These are phyloP conservation scores for Penicillium crustosum DNA, from an alignment of 2,329 filamentous ascomycete species.

Conservation along the genomic window DNA sequence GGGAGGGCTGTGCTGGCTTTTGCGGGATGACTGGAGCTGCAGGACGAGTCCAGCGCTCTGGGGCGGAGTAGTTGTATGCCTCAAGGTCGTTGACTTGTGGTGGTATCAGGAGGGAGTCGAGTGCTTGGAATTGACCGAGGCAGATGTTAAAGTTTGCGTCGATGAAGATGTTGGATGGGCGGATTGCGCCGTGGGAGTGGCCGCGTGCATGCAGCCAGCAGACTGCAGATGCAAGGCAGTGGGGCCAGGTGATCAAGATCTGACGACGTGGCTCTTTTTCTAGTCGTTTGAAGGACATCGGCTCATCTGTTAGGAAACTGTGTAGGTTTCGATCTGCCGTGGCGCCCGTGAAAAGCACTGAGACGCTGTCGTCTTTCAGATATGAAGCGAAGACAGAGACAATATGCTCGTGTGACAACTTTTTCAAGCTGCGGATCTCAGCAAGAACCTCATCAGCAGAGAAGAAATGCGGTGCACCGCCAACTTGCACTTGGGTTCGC, in stretches of 20 bases:
- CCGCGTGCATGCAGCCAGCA: conserved; percentile 58
- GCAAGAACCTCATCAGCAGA: conserved; percentile 42
- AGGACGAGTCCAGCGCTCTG: conserved; percentile 52
- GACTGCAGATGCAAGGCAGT: conserved; percentile 55
- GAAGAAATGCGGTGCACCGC: conserved; percentile 38
- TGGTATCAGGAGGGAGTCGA: conserved; percentile 55
- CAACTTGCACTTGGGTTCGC: conserved; percentile 41
- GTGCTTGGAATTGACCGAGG: conserved; percentile 58
- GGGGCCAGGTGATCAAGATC: conserved; percentile 47
- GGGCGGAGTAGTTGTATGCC: conserved; percentile 59
- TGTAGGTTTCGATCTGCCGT: conserved; percentile 43
- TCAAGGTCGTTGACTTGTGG: conserved; percentile 57
- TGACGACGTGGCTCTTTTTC: conserved; percentile 44
- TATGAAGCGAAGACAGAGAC: conserved; percentile 48
- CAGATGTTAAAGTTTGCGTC: conserved; percentile 57
- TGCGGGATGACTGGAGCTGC: conserved; percentile 35
- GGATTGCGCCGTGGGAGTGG: conserved; percentile 56
- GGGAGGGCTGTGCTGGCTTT: conserved; percentile 23
- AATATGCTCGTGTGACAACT: conserved; percentile 46
- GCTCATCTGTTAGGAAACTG: conserved; percentile 45
- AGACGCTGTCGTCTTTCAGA: conserved; percentile 44
- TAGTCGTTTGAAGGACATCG: conserved; percentile 43
- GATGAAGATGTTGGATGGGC: conserved; percentile 61
- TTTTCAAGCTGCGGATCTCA: conserved; percentile 41
- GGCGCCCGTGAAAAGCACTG: conserved; percentile 44